phyloP scores from a whole-genome alignment of 768 basidiomycete genomes.

The Auriscalpium microsporum region DNA sequence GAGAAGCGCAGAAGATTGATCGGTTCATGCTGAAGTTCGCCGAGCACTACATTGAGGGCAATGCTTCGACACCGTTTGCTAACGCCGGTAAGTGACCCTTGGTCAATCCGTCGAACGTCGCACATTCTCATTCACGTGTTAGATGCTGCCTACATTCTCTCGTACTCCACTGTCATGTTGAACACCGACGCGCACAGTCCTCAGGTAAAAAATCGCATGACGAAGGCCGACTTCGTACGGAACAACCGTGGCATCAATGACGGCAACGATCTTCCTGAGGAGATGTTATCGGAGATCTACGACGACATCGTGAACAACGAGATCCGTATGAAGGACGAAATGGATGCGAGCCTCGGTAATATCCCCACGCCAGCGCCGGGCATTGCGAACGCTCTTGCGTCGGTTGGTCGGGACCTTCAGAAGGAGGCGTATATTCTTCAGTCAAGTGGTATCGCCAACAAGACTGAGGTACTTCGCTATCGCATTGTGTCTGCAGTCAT shows the following conservation, averaged over 20 bases:
- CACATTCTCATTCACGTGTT: not conserved
- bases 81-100: constrained; percentile 68
- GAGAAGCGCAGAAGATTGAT: constrained; percentile 98
- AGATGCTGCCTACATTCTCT: constrained; percentile 93
- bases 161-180: constrained; percentile 91
- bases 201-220: constrained; percentile 91
- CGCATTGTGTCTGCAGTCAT: not conserved
- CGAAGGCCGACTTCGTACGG: constrained; percentile 81
- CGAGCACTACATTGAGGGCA: constrained; percentile 89
- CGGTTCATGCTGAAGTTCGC: constrained; percentile 99
- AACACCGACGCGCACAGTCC: constrained; percentile 98
- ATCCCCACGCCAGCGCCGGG: constrained; percentile 49
- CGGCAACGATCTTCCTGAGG: constrained; percentile 78
- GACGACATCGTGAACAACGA: constrained; percentile 90
- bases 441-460: constrained; percentile 92
- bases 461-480: constrained; percentile 68
- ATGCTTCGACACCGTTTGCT: constrained; percentile 76
- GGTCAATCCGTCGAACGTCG: not conserved
- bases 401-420: constrained; percentile 90
- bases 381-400: constrained; percentile 72
- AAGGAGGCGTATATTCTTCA: constrained; percentile 94
- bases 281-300: constrained; percentile 67
- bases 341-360: constrained; percentile 47
- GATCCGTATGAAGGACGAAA: constrained; percentile 98
- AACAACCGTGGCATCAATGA: constrained; percentile 98